Conservation (phyloP, 805 yeast species). For the Metschnikowia cubensis region DNA sequence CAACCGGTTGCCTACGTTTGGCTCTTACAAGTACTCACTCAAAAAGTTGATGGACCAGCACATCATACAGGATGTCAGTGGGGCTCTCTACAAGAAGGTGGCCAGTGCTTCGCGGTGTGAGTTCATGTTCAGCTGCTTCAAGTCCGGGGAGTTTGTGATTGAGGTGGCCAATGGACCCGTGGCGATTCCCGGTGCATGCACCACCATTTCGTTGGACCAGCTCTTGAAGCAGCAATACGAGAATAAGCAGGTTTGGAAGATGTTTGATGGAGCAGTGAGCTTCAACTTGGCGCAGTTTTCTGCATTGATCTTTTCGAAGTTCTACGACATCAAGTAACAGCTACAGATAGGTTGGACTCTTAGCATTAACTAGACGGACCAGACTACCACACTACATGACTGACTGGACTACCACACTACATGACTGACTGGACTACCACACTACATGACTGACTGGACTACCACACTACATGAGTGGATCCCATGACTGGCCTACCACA, state of each 20-base stretch:
- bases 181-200: conserved; percentile 59
- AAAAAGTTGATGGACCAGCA: conserved; percentile 72
- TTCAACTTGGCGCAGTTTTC: conserved; percentile 68
- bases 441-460: too few relatives aligned
- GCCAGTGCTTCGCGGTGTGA: conserved; percentile 62
- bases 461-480: too few relatives aligned
- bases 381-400: too few relatives aligned
- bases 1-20: conserved; percentile 69
- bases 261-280: conserved; percentile 65
- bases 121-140: conserved; percentile 72
- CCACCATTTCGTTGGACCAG: conserved; percentile 63
- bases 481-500: too few relatives aligned
- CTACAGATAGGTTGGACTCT: too few relatives aligned
- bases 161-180: conserved; percentile 72
- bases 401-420: too few relatives aligned
- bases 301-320: conserved; percentile 68
- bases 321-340: conserved; percentile 47
- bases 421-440: too few relatives aligned
- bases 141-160: conserved; percentile 65
- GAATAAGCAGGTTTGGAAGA: conserved; percentile 45
- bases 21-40: conserved; percentile 72
- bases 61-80: conserved; percentile 57
- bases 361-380: too few relatives aligned
- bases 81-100: conserved; percentile 34
- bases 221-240: conserved; percentile 73